Base-by-base conservation (phyloP, 352 stramenopile genomes). In the Phytophthora hybrid region DNA sequence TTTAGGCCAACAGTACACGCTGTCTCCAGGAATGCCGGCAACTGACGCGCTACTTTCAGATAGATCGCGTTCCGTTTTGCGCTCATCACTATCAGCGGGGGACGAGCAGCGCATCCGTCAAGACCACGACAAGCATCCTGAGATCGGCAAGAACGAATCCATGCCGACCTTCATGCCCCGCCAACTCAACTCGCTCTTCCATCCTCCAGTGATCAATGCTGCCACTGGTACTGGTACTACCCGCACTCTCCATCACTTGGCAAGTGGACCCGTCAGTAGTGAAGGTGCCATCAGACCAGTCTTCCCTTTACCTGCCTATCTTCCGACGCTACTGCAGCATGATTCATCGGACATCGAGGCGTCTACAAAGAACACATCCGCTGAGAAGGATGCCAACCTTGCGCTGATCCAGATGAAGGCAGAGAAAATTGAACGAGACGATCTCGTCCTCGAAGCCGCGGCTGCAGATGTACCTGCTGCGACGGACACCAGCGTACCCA, bases 341-440 rank as follows among this genome's bases (percentile, higher is more conserved):
- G 47, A 66, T 18, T 53, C 54, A 41, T 5, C 57, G 3, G 31
- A 49, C n/a, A 60, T 49, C 14, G 14, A 21, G 7, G 39, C 39
- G 46, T 14, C 37, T 31, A 21, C 19, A 59, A 77, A 72, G n/a
- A 26, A n/a, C 32, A 62, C 49, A 44, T 37, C 65, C 57, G 39
- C 13, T 32, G 49, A 66, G 34, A 70, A 68, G 57, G 34, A 55
- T 11, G 51, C 19, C 16, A 44, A 62, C 18, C 29, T 66, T 9
- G 29, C 71, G 21, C 47, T 77, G 26, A 55, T 78, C 9, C 71
- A 71, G 8, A 58, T 73, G 26, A 79, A 79, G 37, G 66, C 74
- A 64, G 67, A 69, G n/a, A 79, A 75, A 41, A 8, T 49, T 4
- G 61, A 69, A 49, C 64, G 54, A 69, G 49, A 71, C n/a, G 57